Conservation (phyloP, 768 basidiomycete genomes). For the Hypholoma fasciculare region DNA sequence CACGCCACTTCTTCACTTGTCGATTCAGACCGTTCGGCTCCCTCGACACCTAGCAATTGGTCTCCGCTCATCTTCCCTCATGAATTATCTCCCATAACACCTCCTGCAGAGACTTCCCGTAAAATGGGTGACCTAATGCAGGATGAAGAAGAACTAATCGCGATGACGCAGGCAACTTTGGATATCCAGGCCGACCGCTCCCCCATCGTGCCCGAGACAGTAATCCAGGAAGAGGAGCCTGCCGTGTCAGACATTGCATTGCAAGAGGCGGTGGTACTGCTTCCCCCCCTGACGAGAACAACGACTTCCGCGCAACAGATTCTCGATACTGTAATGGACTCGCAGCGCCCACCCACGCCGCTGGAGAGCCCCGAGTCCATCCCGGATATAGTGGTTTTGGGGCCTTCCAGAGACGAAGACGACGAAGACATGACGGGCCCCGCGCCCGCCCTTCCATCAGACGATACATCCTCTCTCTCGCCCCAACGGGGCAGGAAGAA, state of each 20-base stretch:
- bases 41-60: slow-evolving; percentile 5
- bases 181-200: neutral
- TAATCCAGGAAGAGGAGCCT: too few species aligned
- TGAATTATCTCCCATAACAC: neutral
- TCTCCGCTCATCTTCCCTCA: neutral
- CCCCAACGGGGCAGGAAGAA: neutral
- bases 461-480: neutral
- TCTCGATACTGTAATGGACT: too few species aligned
- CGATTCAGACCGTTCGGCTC: slow-evolving; percentile 1
- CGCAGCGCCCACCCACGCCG: too few species aligned
- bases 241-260: too few species aligned
- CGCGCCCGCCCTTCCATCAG: neutral
- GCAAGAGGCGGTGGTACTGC: too few species aligned
- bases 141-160: neutral
- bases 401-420: too few species aligned
- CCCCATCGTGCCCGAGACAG: too few species aligned
- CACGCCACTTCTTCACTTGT: slow-evolving; percentile 8
- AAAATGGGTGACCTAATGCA: neutral
- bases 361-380: too few species aligned
- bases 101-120: neutral
- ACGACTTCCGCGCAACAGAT: too few species aligned
- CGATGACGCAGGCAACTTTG: neutral
- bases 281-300: too few species aligned
- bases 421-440: too few species aligned
- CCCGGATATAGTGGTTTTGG: too few species aligned